Base-by-base conservation (phyloP, 1,139 yeast species). In the Scheffersomyces lignicola region DNA sequence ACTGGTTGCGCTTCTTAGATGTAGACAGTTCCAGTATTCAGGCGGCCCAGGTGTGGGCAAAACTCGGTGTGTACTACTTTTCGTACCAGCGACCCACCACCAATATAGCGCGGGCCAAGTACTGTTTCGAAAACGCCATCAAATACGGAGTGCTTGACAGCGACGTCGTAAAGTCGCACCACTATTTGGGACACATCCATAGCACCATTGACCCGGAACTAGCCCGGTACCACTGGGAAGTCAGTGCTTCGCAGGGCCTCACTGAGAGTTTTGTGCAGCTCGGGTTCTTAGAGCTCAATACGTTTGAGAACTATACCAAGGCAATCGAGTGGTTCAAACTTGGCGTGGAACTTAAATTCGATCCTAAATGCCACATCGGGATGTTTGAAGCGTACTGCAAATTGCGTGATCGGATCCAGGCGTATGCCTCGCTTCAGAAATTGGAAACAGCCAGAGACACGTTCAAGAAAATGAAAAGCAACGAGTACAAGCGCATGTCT, bases 251-350 rank as follows among this genome's bases (percentile, higher is more conserved):
- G 5, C 77, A 76, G 44, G 96, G 96, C 0, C 76, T 88, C 32
- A 73, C 69, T 44, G 95, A 89, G 46, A 73, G 90, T 6, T 85
- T 88, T 51, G 76, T 81, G 12, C 76, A 82, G 17, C 61, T 89
- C 33, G 97, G 97, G 1, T 84, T 83, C 53, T 58, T 88, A 43
- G 92, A 88, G 46, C 60, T 88, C 63, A 80, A 80, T 45, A 76
- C 82, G 38, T 84, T 81, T 52, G 61, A 67, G n/a, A 66, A 80
- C 46, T 50, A 55, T 13, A 38, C 42, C 4, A 78, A 78, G 45
- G 87, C 95, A 0, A 62, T 70, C 26, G 88, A 87, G 51, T 90
- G 97, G 97, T 88, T 89, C 60, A 76, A 76, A 47, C 60, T 89
- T 31, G 97, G 96, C 0, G 69, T 77, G 24, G 92, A 85, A 42